Base-by-base conservation (phyloP, 2,329 filamentous ascomycete species). In the Ophiostoma himal-ulmi region DNA sequence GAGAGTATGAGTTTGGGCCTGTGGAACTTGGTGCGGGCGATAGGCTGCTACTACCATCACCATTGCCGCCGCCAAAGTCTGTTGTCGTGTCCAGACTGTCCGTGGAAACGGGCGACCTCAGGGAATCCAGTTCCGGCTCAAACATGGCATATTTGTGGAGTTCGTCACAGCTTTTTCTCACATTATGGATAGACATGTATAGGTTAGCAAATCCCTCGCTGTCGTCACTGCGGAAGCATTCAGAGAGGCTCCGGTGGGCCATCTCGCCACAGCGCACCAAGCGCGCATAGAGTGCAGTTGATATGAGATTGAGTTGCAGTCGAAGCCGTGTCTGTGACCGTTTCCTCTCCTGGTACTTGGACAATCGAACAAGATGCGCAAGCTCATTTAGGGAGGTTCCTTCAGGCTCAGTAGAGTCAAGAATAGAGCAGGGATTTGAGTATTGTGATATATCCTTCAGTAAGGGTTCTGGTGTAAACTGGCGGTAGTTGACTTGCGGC, bases 321-420 rank as follows among this genome's bases (percentile, higher is more conserved):
- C 91, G 89, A 74, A 91, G 83, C 74, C 91, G 86, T 65, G 89
- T 91, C 77, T 90, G 89, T 74, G 86, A 84, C 80, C 91, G 88
- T 83, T 92, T 91, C 83, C 90, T 90, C 83, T 92, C 89, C 80
- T 94, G 91, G 78, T 93, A 93, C 76, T 89, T 91, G 77, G 91
- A 91, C 73, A 93, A 82, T 72, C 91, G 88, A 74, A 93, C 90
- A 75, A 94, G 80, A 78, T 93, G 91, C 68, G 91, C 91, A 74
- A 94, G 86, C 79, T 94, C 91, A 76, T 91, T 88, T 72, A 94
- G 82, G 17, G 89, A 90, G 65, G 90, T 92, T 71, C 87, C 86
- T 65, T 90, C 87, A 68, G 83, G 83, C 72, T 90, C 86, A 52
- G 85, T 83, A 67, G 85, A 83, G 70, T 54, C 22, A 22, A 26